These are phyloP conservation scores for Malus domestica DNA, from an alignment of 306 rosid species.

Conservation along the genomic window ASM211411v1 NC_041798.1:34776501-34777000, in stretches of 20 bases:
- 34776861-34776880: background rate
- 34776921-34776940: slow-evolving; percentile 43
- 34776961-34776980: slow-evolving; percentile 77
- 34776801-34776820: background rate
- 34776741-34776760: slow-evolving; percentile 67
- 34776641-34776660: slow-evolving; percentile 83
- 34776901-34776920: slow-evolving; percentile 61
- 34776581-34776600: slow-evolving; percentile 40
- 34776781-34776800: slow-evolving; percentile 9
- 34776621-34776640: slow-evolving; percentile 83
- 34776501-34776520: slow-evolving; percentile 84
- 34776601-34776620: slow-evolving; percentile 70
- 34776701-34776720: slow-evolving; percentile 59
- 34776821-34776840: too few species aligned
- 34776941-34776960: slow-evolving; percentile 65
- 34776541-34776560: slow-evolving; percentile 82
- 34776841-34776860: background rate
- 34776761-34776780: slow-evolving; percentile 73
- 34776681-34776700: slow-evolving; percentile 47
- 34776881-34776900: slow-evolving; percentile 79
- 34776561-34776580: slow-evolving; percentile 56
- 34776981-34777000: slow-evolving; percentile 69
- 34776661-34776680: slow-evolving; percentile 89
- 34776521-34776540: slow-evolving; percentile 74
- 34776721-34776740: slow-evolving; percentile 67